Conservation (phyloP, 176 grass and related monocot genomes). For the Carex cristatella region DNA sequence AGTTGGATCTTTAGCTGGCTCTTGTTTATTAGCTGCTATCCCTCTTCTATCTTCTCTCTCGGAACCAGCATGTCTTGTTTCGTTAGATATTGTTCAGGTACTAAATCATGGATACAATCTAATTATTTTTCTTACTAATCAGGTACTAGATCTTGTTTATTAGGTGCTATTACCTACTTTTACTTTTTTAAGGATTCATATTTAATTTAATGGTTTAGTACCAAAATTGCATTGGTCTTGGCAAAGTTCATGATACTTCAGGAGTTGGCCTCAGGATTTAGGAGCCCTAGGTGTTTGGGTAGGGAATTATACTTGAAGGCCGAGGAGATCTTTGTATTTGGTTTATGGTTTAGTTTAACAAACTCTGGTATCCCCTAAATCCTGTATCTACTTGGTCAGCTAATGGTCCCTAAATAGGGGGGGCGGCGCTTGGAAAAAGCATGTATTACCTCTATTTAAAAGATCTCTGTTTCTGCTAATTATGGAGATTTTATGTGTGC, state of each 20-base stretch:
- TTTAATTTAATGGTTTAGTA: background rate
- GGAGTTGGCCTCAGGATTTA: background rate
- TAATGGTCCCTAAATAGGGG: background rate
- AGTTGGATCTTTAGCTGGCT: slow-evolving; percentile 77
- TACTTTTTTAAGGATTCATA: background rate
- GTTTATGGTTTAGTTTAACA: background rate
- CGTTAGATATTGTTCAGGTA: slow-evolving; percentile 87
- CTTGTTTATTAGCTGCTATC: slow-evolving; percentile 59
- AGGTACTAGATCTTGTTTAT: too few relatives aligned
- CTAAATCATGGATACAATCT: background rate
- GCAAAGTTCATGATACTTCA: background rate
- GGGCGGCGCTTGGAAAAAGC: background rate
- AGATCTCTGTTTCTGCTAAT: background rate
- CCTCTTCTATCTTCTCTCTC: slow-evolving; percentile 78
- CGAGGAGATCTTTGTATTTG: background rate
- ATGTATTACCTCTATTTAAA: slow-evolving; percentile 7
- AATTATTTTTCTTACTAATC: background rate
- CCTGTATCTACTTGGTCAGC: background rate
- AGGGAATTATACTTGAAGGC: background rate
- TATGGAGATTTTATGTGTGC: background rate
- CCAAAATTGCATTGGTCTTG: background rate
- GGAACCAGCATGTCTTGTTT: slow-evolving; percentile 64
- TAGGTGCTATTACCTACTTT: background rate
- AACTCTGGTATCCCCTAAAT: background rate
- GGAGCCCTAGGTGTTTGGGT: background rate